Percentiles rank a stretch among this genome's conserved stretches.
phyloP scores from a whole-genome alignment of 2,329 filamentous ascomycete species.

The Ilyonectria robusta region DNA sequence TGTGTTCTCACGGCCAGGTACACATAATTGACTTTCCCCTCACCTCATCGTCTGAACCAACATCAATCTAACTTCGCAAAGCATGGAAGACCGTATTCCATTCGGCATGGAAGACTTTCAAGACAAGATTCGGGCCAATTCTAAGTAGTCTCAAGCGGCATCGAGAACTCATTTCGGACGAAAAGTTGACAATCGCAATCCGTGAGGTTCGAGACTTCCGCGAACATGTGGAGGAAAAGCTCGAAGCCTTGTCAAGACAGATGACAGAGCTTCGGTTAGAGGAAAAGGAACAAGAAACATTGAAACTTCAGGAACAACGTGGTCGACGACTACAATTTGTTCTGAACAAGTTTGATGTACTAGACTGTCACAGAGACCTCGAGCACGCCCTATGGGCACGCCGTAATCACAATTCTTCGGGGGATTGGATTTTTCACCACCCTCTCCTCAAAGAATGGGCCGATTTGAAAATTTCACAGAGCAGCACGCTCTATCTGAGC shows the following conservation, averaged over 20 bases:
- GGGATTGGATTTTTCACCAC: accelerated
- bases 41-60: too few relatives aligned
- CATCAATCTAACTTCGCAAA: not conserved
- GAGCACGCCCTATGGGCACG: accelerated
- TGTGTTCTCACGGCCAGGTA: not conserved
- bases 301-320: accelerated
- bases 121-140: accelerated
- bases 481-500: accelerated
- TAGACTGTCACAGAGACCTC: not conserved
- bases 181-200: not conserved
- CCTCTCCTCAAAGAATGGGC: accelerated
- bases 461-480: accelerated
- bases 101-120: not conserved
- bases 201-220: slow-evolving; percentile 2
- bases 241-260: accelerated
- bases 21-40: not conserved
- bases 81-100: accelerated
- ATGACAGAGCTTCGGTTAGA: not conserved
- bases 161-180: not conserved
- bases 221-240: accelerated
- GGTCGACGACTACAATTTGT: not conserved
- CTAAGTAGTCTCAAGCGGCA: not conserved
- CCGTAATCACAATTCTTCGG: accelerated
- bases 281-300: not conserved
- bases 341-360: not conserved